Percentiles rank a stretch among this genome's conserved stretches.
Evolutionary conservation across 2,329 filamentous ascomycete genomes (phyloP).

Genomic region (Daldinia sp.): DNA sequence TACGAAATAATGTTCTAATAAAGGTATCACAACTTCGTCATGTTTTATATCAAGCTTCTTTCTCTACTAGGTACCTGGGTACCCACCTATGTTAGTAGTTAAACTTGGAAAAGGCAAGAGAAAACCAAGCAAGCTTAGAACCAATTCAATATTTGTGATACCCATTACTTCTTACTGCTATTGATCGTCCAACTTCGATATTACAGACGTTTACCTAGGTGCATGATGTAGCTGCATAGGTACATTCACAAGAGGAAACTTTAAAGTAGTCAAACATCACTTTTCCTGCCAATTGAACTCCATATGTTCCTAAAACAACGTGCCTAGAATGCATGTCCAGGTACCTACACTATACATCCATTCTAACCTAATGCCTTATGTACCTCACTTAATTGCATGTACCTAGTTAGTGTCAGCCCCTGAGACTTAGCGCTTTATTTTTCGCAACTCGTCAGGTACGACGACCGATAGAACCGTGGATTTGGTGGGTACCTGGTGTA

Average conservation of each 20-base stretch:
- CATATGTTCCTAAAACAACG: background rate
- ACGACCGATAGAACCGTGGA: background rate
- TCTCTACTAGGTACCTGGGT: too few species aligned
- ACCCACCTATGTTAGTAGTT: too few species aligned
- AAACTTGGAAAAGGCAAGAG: background rate
- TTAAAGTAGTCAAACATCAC: background rate
- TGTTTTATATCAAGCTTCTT: background rate
- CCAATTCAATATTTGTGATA: background rate
- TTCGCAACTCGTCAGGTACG: conserved; percentile 27
- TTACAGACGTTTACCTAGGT: background rate
- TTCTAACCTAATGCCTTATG: too few species aligned
- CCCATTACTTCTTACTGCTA: background rate
- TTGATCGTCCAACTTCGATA: background rate
- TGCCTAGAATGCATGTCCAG: background rate
- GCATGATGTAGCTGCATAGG: background rate
- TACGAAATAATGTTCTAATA: background rate
- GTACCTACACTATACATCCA: background rate
- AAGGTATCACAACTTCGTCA: background rate
- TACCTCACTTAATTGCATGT: too few species aligned
- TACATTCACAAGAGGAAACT: background rate
- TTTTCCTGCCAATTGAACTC: background rate
- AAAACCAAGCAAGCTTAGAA: background rate
- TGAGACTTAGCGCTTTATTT: conserved; percentile 26
- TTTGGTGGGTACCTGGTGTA: conserved; percentile 12
- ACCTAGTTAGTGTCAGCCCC: conserved; percentile 5